Evolutionary conservation across 2,329 filamentous ascomycete species (phyloP).

Genomic region (Lithohypha guttulata): DNA sequence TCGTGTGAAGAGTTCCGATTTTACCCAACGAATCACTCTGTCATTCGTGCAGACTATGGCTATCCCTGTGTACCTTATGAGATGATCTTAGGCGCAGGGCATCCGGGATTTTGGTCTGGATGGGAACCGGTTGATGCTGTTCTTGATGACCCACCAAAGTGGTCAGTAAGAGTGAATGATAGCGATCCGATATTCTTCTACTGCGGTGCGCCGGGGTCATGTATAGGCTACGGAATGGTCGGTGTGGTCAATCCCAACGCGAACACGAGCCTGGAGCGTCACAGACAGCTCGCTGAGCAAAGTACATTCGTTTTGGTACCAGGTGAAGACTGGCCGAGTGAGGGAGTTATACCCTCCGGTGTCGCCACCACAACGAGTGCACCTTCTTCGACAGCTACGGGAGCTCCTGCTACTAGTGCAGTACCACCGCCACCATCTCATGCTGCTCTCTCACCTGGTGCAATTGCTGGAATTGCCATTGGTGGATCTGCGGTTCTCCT

Average conservation of each 20-base stretch:
- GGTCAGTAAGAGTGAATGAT: conserved; percentile 43
- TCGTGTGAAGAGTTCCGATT: conserved; percentile 40
- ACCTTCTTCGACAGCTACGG: conserved; percentile 1
- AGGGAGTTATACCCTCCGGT: conserved; percentile 7
- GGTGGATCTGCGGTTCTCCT: conserved; percentile 10
- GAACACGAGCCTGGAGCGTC: conserved; percentile 14
- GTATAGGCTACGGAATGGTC: conserved; percentile 57
- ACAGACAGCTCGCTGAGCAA: conserved; percentile 15
- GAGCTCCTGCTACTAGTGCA: neutral
- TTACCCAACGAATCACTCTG: conserved; percentile 53
- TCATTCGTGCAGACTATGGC: conserved; percentile 49
- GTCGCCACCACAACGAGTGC: conserved; percentile 3
- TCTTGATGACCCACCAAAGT: conserved; percentile 32
- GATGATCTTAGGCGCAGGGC: conserved; percentile 30
- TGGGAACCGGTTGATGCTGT: conserved; percentile 38
- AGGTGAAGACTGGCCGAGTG: conserved; percentile 18
- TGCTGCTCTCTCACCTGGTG: conserved; percentile 1
- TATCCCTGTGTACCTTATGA: conserved; percentile 56
- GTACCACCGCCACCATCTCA: neutral
- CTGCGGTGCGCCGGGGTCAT: conserved; percentile 57
- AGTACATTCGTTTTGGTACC: conserved; percentile 19
- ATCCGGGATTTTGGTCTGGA: conserved; percentile 47
- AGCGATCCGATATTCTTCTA: conserved; percentile 59
- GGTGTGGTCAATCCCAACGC: conserved; percentile 57
- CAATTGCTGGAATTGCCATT: conserved; percentile 12